Conservation (phyloP, 768 basidiomycete genomes). For the Candolleomyces eurysporus region DNA sequence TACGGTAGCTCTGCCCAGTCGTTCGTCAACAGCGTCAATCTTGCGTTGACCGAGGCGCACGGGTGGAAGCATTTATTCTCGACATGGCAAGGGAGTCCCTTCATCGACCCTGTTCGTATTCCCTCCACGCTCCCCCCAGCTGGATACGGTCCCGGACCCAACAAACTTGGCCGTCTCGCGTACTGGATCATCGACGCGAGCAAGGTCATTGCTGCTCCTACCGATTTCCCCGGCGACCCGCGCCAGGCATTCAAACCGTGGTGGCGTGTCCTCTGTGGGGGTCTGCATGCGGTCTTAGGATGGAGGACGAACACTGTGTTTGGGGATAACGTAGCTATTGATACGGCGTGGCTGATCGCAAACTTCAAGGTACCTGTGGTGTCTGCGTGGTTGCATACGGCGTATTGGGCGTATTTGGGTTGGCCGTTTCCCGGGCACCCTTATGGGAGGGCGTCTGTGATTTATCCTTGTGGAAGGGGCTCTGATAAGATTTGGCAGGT, state of each 20-base stretch:
- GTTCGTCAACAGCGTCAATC: conserved; percentile 9
- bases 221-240: not conserved
- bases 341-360: not conserved
- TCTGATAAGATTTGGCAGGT: too few relatives aligned
- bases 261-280: conserved; percentile 7
- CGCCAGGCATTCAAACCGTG: not conserved
- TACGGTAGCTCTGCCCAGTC: conserved; percentile 1
- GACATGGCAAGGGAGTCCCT: not conserved
- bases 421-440: too few relatives aligned
- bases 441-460: too few relatives aligned
- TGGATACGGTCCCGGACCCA: conserved; percentile 1
- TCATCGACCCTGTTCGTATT: not conserved
- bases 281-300: conserved; percentile 7
- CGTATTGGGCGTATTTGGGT: too few relatives aligned
- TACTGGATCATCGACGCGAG: conserved; percentile 11
- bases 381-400: conserved; percentile 5
- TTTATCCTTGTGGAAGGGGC: too few relatives aligned
- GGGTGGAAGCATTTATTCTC: conserved; percentile 5
- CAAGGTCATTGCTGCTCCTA: conserved; percentile 5
- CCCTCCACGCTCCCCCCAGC: not conserved
- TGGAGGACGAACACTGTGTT: conserved; percentile 6
- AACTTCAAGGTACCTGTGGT: not conserved
- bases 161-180: not conserved
- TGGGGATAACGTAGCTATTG: conserved; percentile 2
- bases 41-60: conserved; percentile 7